Conservation (phyloP, 2,329 filamentous ascomycete species). For the Botrytis sinoallii region DNA sequence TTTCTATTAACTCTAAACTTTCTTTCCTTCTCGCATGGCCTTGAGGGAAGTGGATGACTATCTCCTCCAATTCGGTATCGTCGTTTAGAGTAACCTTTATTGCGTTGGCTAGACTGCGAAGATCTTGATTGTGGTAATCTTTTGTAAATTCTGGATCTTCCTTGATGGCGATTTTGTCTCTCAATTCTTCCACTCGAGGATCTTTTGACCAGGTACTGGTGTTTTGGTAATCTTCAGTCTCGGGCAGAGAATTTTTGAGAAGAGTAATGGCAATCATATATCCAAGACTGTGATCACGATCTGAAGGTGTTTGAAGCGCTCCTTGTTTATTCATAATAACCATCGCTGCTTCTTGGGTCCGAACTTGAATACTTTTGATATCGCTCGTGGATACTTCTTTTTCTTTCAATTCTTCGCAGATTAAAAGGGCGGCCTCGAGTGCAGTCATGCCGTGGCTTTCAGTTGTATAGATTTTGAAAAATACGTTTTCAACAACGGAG, state of each 20-base stretch:
- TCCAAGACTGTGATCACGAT: conserved; percentile 41
- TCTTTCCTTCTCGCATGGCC: conserved; percentile 28
- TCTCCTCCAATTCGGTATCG: conserved; percentile 33
- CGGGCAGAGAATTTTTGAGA: conserved; percentile 33
- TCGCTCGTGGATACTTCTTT: conserved; percentile 24
- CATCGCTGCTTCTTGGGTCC: conserved; percentile 36
- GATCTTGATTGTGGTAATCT: conserved; percentile 36
- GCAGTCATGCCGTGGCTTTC: conserved; percentile 40
- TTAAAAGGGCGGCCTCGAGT: conserved; percentile 37
- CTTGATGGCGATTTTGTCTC: conserved; percentile 32
- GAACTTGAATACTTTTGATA: conserved; percentile 34
- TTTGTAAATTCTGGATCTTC: conserved; percentile 35
- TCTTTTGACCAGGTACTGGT: conserved; percentile 12
- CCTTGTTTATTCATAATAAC: conserved; percentile 38
- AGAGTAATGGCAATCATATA: conserved; percentile 38
- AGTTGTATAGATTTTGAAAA: conserved; percentile 30
- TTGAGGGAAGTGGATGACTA: conserved; percentile 41
- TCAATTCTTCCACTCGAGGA: conserved; percentile 22
- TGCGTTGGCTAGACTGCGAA: conserved; percentile 34
- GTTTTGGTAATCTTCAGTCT: conserved; percentile 18
- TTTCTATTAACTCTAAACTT: conserved; percentile 26
- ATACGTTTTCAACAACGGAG: conserved; percentile 34
- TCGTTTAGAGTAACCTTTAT: conserved; percentile 34
- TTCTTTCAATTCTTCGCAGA: conserved; percentile 21
- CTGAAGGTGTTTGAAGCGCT: conserved; percentile 35